Evolutionary conservation across 495 filamentous ascomycete genomes (phyloP).

Genomic region (Articulospora tetracladia): DNA sequence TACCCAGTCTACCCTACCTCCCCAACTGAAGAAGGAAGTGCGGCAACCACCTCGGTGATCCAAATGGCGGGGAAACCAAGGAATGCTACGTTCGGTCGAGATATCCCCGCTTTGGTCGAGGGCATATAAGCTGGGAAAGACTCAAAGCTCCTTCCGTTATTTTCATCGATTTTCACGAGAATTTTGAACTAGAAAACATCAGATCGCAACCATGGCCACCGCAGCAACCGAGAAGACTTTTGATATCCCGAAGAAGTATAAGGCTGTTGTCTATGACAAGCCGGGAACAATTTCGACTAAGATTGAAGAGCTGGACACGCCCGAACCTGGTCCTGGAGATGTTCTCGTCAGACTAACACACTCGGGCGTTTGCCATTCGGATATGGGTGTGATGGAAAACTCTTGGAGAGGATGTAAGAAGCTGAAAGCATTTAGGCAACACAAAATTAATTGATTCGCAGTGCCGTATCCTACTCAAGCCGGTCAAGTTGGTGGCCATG

Average conservation of each 20-base stretch:
- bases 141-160: background rate
- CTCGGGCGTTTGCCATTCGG: conserved; percentile 68
- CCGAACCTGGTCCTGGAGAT: conserved; percentile 59
- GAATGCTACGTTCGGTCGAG: background rate
- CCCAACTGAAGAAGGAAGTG: background rate
- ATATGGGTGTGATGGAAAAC: conserved; percentile 60
- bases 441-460: conserved; percentile 8
- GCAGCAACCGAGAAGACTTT: conserved; percentile 10
- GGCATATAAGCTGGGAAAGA: background rate
- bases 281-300: conserved; percentile 67
- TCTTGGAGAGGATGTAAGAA: conserved; percentile 25
- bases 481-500: conserved; percentile 65
- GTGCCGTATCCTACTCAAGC: conserved; percentile 59
- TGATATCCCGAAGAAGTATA: conserved; percentile 59
- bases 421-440: background rate
- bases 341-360: conserved; percentile 67
- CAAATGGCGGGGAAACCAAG: background rate
- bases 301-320: conserved; percentile 61
- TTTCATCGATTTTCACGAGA: conserved; percentile 2
- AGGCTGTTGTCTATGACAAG: conserved; percentile 66
- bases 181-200: background rate
- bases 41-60: background rate
- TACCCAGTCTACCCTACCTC: background rate
- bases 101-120: background rate
- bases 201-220: conserved; percentile 12